phyloP scores from a whole-genome alignment of 1,284 basidiomycete species.

The Coniferiporia sulphurascens region DNA sequence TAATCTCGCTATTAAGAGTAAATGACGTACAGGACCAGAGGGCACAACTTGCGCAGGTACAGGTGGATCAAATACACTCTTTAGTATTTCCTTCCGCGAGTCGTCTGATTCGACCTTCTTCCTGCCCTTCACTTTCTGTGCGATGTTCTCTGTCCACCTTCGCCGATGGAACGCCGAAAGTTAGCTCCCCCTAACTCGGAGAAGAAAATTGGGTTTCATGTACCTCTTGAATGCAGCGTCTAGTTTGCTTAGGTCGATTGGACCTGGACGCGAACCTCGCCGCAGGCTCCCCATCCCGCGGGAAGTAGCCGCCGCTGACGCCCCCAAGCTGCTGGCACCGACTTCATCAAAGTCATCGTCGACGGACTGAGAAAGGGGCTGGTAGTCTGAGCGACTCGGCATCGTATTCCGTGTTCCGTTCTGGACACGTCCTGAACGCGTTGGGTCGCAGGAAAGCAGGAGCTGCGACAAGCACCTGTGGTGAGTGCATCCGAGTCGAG shows the following conservation, averaged over 20 bases:
- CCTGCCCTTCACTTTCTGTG: slow-evolving; percentile 75
- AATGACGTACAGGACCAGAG: slow-evolving; percentile 35
- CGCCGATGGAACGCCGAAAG: neutral
- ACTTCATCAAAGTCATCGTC: slow-evolving; percentile 50
- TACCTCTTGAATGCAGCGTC: slow-evolving; percentile 79
- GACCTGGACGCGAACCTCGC: slow-evolving; percentile 48
- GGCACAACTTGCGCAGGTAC: slow-evolving; percentile 31
- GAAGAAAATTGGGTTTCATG: neutral
- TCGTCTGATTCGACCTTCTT: slow-evolving; percentile 61
- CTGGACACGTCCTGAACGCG: neutral
- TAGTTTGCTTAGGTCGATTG: slow-evolving; percentile 71
- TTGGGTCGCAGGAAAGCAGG: no score
- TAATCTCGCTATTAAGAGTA: neutral
- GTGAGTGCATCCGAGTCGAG: neutral
- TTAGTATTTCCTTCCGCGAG: slow-evolving; percentile 66
- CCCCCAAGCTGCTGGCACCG: slow-evolving; percentile 25
- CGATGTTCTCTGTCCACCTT: slow-evolving; percentile 82
- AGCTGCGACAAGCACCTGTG: no score
- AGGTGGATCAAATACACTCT: slow-evolving; percentile 72
- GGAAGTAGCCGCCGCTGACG: slow-evolving; percentile 29
- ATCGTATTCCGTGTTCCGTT: slow-evolving; percentile 26
- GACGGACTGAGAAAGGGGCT: slow-evolving; percentile 54
- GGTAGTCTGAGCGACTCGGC: slow-evolving; percentile 58
- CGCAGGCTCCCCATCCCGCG: slow-evolving; percentile 36
- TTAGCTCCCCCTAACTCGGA: neutral